Percentiles rank a stretch among this genome's conserved stretches.
Conservation (phyloP, 2,329 filamentous ascomycete species). For the Juglanconis juglandina region DNA sequence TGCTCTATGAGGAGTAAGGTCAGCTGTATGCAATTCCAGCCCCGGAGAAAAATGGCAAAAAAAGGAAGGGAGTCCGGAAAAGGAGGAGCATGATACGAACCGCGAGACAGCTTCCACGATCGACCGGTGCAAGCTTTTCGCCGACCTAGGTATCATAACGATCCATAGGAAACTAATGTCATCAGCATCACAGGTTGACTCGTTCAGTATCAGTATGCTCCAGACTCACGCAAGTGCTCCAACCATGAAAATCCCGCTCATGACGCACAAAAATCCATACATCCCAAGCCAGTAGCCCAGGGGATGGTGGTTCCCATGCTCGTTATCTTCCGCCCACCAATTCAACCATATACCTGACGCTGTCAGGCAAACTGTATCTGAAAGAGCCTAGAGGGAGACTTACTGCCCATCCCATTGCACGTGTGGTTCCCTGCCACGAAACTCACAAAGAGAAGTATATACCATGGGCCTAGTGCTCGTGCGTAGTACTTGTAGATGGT, state of each 20-base stretch:
- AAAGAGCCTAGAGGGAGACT: conserved; percentile 20
- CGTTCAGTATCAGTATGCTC: not conserved
- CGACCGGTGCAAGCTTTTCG: conserved; percentile 1
- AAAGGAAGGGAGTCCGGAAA: not conserved
- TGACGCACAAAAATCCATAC: conserved; percentile 10
- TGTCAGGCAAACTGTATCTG: not conserved
- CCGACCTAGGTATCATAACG: conserved; percentile 3
- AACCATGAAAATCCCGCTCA: not conserved
- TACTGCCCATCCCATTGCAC: conserved; percentile 21
- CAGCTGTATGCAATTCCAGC: not conserved
- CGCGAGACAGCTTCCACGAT: conserved; percentile 3
- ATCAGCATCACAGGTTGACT: not conserved
- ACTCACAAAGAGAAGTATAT: not conserved
- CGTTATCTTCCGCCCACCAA: conserved; percentile 26
- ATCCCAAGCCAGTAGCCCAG: conserved; percentile 24
- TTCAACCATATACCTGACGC: conserved; percentile 26
- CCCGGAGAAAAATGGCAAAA: not conserved
- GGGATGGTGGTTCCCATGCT: conserved; percentile 3
- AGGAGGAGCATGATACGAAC: not conserved
- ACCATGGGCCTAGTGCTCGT: conserved; percentile 9
- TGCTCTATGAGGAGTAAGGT: conserved; percentile 6
- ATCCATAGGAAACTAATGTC: conserved; percentile 1
- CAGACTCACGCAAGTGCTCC: conserved; percentile 1
- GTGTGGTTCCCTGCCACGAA: conserved; percentile 4
- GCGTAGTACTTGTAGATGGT: conserved; percentile 6